Percentiles rank a stretch among this genome's conserved stretches.
These are phyloP conservation scores for Coniella lustricola DNA, from an alignment of 2,329 filamentous ascomycete genomes.

Conservation along the genomic window DNA sequence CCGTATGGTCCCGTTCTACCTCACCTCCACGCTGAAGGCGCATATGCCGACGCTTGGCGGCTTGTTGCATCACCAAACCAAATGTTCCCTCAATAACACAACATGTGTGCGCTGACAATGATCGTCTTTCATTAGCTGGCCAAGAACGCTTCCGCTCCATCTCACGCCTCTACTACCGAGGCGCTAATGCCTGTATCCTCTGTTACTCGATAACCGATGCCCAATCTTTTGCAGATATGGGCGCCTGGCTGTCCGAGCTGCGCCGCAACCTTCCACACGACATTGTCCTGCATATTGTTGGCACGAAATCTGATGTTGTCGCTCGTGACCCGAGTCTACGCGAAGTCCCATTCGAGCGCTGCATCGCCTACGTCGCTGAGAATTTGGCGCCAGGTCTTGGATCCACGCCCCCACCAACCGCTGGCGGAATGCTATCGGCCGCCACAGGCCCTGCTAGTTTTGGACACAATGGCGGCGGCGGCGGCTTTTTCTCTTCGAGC, in stretches of 20 bases:
- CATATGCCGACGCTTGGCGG: background rate
- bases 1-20: too few relatives aligned
- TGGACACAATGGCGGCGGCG: conserved; percentile 27
- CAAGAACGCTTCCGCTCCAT: conserved; percentile 95
- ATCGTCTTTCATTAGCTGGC: conserved; percentile 44
- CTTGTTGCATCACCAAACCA: background rate
- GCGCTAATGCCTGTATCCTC: conserved; percentile 86
- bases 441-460: conserved; percentile 3
- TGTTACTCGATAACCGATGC: conserved; percentile 92
- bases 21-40: too few relatives aligned
- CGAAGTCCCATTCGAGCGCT: conserved; percentile 88
- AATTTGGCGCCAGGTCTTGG: conserved; percentile 69
- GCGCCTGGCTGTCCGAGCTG: conserved; percentile 80
- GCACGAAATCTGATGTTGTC: conserved; percentile 88
- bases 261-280: conserved; percentile 70
- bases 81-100: conserved; percentile 2
- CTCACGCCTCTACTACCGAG: conserved; percentile 90
- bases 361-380: conserved; percentile 92
- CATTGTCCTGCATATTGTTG: conserved; percentile 88
- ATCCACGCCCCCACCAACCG: conserved; percentile 59
- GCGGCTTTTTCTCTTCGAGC: conserved; percentile 16
- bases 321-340: conserved; percentile 71
- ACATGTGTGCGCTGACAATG: conserved; percentile 19
- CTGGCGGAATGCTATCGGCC: conserved; percentile 31
- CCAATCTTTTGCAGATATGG: conserved; percentile 84